These are phyloP conservation scores for Rhizophagus sp. DNA, from an alignment of 192 early-diverging fungal genomes.

Conservation along the genomic window DNA sequence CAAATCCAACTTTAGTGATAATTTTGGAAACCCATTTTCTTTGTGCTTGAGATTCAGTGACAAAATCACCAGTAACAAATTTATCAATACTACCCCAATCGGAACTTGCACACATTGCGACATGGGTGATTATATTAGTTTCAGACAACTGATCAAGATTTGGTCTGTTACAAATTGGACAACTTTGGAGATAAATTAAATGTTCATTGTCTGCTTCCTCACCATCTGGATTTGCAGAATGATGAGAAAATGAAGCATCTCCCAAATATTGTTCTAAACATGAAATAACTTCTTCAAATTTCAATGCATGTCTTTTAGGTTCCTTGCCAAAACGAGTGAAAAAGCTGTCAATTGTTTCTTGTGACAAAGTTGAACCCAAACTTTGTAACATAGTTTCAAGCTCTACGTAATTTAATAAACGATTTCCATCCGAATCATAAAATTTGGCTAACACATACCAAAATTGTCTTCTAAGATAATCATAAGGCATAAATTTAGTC, in stretches of 20 bases:
- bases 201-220: constrained; percentile 51
- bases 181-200: constrained; percentile 62
- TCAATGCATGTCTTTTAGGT: constrained; percentile 57
- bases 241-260: constrained; percentile 19
- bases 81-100: constrained; percentile 69
- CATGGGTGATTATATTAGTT: constrained; percentile 75
- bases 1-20: constrained; percentile 65
- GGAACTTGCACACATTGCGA: constrained; percentile 70
- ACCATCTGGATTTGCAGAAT: constrained; percentile 36
- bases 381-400: constrained; percentile 72
- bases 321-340: constrained; percentile 49
- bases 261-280: constrained; percentile 56
- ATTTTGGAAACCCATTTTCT: constrained; percentile 69
- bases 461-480: constrained; percentile 65
- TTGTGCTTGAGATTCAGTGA: constrained; percentile 74
- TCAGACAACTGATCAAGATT: constrained; percentile 52
- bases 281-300: constrained; percentile 62
- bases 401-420: constrained; percentile 58
- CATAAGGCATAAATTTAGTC: constrained; percentile 69
- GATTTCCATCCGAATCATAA: constrained; percentile 65
- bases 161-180: constrained; percentile 71
- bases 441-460: constrained; percentile 63
- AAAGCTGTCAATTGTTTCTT: constrained; percentile 63
- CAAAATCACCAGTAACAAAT: constrained; percentile 73
- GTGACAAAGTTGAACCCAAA: constrained; percentile 66